Evolutionary conservation across 2,329 filamentous ascomycete genomes (phyloP), one percentile per base, ranked within the genome.

Genomic region (Tolypocladium paradoxum): DNA sequence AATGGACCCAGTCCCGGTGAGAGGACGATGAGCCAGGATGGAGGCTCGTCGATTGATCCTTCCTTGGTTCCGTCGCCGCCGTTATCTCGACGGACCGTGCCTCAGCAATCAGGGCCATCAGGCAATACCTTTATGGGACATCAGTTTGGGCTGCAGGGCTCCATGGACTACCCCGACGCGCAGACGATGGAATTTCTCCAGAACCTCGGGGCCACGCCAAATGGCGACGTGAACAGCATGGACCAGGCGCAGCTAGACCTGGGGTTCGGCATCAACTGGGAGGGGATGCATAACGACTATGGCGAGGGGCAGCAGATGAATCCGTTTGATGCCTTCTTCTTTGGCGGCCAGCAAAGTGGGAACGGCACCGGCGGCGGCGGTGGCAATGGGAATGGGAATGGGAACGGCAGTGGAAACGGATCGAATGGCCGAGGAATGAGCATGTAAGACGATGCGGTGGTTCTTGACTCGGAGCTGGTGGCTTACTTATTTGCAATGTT

Each of bases 301-400:
- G 74, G 74, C 54, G 78, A 83, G 48, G 75, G 79, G 63, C 76
- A 82, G 65, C 76, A 82, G 62, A 76, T 87, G 62, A 80, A 87
- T 54, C 77, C 84, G 0, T 88, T 89, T 67, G 85, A 88, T 62
- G 82, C 82, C 0, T 88, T 88, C 64, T 87, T 87, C 70, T 87
- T 87, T 64, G 83, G 84, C 1, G 78, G 77, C 0, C 76, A 77
- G 58, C 65, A 66, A 51, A 61, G 61, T 18, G 67, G 70, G 12
- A 61, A 58, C 27, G 59, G 61, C 43, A 56, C 57, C 1, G 56
- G 57, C 18, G 64, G 65, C 6, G 62, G 61, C 33, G 65, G 65
- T 14, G 62, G 31, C 29, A 40, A 43, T 27, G 37, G 37, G 18
- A 45, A 43, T 20, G 36, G 34, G 1, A 48, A 48, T n/a, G 38